Evolutionary conservation across 495 filamentous ascomycete genomes (phyloP), one percentile per base, ranked within the genome.

Genomic region (Trichocladium uniseriatum): DNA sequence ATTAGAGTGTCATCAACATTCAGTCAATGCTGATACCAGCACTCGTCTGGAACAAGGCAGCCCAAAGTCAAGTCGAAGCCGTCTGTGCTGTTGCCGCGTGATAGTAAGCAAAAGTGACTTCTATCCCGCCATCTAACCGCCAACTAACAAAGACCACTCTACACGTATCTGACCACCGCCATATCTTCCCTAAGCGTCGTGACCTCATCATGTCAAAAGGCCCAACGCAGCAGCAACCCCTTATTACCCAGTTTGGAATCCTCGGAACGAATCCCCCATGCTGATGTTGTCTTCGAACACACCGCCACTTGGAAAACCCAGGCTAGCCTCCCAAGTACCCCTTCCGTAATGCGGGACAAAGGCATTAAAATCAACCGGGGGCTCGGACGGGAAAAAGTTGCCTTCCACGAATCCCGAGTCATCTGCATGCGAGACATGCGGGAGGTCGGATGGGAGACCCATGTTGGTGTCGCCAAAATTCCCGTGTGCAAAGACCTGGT

Each of bases 291-390:
- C n/a, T 7, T 21, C 34, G n/a, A 51, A 38, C 40, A 15, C 24
- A 8, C 38, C 29, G 1, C 2, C n/a, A 16, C 22, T 32, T 29
- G 41, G 42, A 0, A 53, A 18, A 6, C 44, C 50, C 18, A 48
- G 38, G 10, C 22, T 14, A 11, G 28, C 13, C 16, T 48, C 43
- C 50, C 50, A 53, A 6, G 20, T n/a, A n/a, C 20, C 20, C 6
- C 43, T 42, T 4, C 48, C 16, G 20, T 47, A 53, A 0, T 48
- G 43, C n/a, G 50, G 50, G 0, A 32, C 31, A 32, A 53, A 48
- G 1, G 37, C 32, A 16, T 37, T 46, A 15, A 47, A 43, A 24
- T 46, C 18, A 11, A 28, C 38, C 2, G 38, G 44, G 21, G 50
- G 43, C 9, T 11, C 42, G 11, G 50, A 37, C 10, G 31, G 20